A percentile compares a stretch with the other conserved stretches of the same genome.
Conservation (phyloP, 352 stramenopile species). For the Phytopythium delawarense region DNA sequence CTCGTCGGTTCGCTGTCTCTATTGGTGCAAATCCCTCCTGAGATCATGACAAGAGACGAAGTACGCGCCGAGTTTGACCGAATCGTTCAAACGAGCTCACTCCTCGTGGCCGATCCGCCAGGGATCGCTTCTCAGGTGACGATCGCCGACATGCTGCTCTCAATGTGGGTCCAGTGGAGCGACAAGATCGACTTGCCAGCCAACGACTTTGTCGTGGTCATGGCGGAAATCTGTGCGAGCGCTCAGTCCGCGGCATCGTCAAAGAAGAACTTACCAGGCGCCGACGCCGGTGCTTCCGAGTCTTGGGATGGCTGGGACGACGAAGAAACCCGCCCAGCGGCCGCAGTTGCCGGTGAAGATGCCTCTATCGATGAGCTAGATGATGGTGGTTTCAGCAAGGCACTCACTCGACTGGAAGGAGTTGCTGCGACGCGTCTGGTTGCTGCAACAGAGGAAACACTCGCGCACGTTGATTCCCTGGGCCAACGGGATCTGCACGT, state of each 20-base stretch:
- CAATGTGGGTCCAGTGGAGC: conserved; percentile 15
- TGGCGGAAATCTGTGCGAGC: not conserved
- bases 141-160: conserved; percentile 17
- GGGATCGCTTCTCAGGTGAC: not conserved
- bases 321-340: conserved; percentile 9
- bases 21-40: conserved; percentile 18
- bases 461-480: not conserved
- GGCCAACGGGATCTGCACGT: not conserved
- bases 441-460: not conserved
- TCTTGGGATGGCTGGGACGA: conserved; percentile 45
- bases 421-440: not conserved
- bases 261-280: not conserved
- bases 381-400: not conserved
- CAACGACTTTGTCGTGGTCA: not conserved
- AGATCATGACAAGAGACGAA: conserved; percentile 1
- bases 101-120: conserved; percentile 4
- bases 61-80: conserved; percentile 8
- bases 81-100: not conserved
- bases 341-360: not conserved
- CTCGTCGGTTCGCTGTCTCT: conserved; percentile 26
- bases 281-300: not conserved
- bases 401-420: not conserved
- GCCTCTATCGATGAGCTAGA: not conserved
- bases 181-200: not conserved
- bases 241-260: not conserved